Percentiles rank a stretch among this genome's conserved stretches.
Conservation (phyloP, 2,329 filamentous ascomycete species). For the Nannizziopsis arthrosporioides region DNA sequence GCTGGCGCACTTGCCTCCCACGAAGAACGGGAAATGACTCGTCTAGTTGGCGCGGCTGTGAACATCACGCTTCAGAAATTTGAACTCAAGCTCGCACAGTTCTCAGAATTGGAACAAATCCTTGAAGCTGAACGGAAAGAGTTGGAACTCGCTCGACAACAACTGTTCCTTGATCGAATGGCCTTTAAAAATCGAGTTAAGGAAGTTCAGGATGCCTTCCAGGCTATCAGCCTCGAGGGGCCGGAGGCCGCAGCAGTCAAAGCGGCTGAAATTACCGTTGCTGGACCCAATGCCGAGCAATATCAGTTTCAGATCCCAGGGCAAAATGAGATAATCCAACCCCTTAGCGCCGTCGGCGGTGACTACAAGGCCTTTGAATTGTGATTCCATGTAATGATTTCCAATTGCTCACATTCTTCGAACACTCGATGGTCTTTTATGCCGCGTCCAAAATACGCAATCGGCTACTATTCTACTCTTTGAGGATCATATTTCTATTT, state of each 20-base stretch:
- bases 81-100: conserved; percentile 89
- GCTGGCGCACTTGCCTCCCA: conserved; percentile 82
- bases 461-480: neutral
- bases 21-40: conserved; percentile 92
- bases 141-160: conserved; percentile 79
- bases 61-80: conserved; percentile 94
- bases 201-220: conserved; percentile 64
- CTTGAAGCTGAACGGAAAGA: conserved; percentile 86
- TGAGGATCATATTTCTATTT: neutral
- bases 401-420: neutral
- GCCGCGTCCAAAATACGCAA: neutral
- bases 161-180: conserved; percentile 84
- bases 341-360: conserved; percentile 31
- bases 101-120: conserved; percentile 88
- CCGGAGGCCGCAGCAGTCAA: conserved; percentile 32
- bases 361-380: conserved; percentile 35
- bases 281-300: conserved; percentile 27
- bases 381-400: conserved; percentile 18
- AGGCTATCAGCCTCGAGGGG: conserved; percentile 33
- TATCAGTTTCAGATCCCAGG: conserved; percentile 32
- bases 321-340: conserved; percentile 23
- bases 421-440: neutral
- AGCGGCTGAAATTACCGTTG: conserved; percentile 25
- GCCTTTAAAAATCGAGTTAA: conserved; percentile 79
- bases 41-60: conserved; percentile 79